Percentiles rank a stretch among this genome's conserved stretches.
Conservation (phyloP, 2,329 filamentous ascomycete genomes). For the Fusarium sp. region DNA sequence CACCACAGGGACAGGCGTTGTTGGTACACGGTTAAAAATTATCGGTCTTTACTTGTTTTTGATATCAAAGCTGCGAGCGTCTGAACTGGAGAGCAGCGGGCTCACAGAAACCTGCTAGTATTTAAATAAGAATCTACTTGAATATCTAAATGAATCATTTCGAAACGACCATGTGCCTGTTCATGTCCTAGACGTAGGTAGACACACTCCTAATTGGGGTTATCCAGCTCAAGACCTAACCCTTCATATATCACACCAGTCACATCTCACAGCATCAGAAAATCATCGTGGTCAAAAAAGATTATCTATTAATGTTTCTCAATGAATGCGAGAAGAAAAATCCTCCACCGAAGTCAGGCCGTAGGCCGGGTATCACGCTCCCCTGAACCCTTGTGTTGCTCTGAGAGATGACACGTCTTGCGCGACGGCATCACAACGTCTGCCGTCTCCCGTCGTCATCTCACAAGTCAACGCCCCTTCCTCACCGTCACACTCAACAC, state of each 20-base stretch:
- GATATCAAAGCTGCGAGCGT: conserved; percentile 10
- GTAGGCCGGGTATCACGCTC: conserved; percentile 43
- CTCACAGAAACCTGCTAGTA: not conserved
- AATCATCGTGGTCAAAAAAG: conserved; percentile 23
- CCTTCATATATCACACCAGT: not conserved
- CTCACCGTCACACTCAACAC: conserved; percentile 27
- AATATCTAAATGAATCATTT: not conserved
- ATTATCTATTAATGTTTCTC: conserved; percentile 48
- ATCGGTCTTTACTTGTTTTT: not conserved
- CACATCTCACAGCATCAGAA: not conserved
- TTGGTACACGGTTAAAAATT: not conserved
- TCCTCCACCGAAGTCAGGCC: conserved; percentile 37
- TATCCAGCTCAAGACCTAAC: not conserved
- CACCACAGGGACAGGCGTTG: conserved; percentile 26
- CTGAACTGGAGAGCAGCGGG: not conserved
- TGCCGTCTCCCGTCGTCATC: conserved; percentile 21
- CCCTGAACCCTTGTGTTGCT: conserved; percentile 35
- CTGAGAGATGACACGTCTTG: conserved; percentile 12
- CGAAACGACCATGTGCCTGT: not conserved
- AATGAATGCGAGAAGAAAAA: conserved; percentile 49
- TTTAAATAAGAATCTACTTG: not conserved
- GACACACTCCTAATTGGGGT: not conserved
- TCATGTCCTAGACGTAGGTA: not conserved
- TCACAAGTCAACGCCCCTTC: conserved; percentile 24
- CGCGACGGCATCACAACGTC: conserved; percentile 19